Percentiles rank a stretch among this genome's conserved stretches.
phyloP scores from a whole-genome alignment of 495 filamentous ascomycete species.

The Daldinia bambusicola region DNA sequence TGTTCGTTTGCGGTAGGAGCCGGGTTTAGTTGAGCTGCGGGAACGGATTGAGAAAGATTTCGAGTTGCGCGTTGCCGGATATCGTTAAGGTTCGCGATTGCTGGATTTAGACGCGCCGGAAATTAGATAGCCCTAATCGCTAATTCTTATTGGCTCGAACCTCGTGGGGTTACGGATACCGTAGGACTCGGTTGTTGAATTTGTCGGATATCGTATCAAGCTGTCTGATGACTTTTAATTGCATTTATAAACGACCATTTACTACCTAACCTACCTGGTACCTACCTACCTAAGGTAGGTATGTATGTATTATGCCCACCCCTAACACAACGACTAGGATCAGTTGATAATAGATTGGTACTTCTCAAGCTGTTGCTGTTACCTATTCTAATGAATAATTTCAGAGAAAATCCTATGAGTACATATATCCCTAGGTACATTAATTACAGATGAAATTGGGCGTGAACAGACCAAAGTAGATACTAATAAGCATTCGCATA shows the following conservation, averaged over 20 bases:
- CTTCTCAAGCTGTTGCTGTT: too few species aligned
- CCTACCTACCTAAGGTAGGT: too few species aligned
- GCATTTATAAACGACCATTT: not conserved
- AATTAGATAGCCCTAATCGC: slow-evolving; percentile 23
- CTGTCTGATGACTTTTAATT: not conserved
- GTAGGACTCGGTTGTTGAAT: not conserved
- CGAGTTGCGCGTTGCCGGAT: slow-evolving; percentile 4
- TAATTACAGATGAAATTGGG: too few species aligned
- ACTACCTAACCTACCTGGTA: too few species aligned
- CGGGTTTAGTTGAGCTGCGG: not conserved
- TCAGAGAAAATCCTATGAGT: too few species aligned
- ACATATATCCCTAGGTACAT: too few species aligned
- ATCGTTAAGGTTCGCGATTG: slow-evolving; percentile 28
- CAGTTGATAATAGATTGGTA: too few species aligned
- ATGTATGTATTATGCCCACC: too few species aligned
- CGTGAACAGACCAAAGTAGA: too few species aligned
- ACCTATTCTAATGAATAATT: too few species aligned
- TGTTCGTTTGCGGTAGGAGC: not conserved
- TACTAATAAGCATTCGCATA: too few species aligned
- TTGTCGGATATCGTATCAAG: not conserved
- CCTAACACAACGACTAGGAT: too few species aligned
- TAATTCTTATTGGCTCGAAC: slow-evolving; percentile 14
- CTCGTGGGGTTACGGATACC: not conserved
- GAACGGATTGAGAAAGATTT: not conserved
- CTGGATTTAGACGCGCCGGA: slow-evolving; percentile 25